Percentiles rank a stretch among this genome's conserved stretches.
Evolutionary conservation across 2,329 filamentous ascomycete species (phyloP).

Genomic region (Cladobotryum mycophilum): DNA sequence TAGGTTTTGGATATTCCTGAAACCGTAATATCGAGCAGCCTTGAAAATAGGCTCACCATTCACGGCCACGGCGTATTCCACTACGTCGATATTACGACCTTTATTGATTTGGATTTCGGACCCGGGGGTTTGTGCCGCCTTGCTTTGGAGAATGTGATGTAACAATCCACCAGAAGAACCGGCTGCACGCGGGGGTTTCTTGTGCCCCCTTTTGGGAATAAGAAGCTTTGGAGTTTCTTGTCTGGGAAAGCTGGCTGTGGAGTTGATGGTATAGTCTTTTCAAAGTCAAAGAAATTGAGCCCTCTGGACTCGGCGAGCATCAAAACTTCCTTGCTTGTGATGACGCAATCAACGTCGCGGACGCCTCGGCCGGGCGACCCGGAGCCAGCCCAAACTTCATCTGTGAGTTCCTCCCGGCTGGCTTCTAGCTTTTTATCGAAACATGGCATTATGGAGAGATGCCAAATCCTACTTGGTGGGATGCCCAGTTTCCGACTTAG

Average conservation of each 20-base stretch:
- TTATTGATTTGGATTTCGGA: slow-evolving; percentile 64
- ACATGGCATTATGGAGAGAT: slow-evolving; percentile 94
- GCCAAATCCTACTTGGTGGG: slow-evolving; percentile 78
- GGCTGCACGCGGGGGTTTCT: slow-evolving; percentile 45
- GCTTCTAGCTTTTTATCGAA: slow-evolving; percentile 99
- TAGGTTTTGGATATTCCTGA: slow-evolving; percentile 96
- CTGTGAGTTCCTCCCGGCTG: slow-evolving; percentile 85
- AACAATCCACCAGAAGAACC: slow-evolving; percentile 88
- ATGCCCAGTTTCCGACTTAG: slow-evolving; percentile 68
- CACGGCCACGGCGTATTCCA: slow-evolving; percentile 69
- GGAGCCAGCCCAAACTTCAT: slow-evolving; percentile 60
- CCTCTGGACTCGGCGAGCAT: slow-evolving; percentile 78
- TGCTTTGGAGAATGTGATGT: slow-evolving; percentile 72
- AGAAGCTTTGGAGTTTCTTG: slow-evolving; percentile 59
- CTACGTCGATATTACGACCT: slow-evolving; percentile 84
- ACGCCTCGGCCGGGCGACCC: slow-evolving; percentile 49
- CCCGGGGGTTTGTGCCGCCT: slow-evolving; percentile 64
- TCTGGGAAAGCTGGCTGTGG: slow-evolving; percentile 63
- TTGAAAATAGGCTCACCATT: slow-evolving; percentile 59
- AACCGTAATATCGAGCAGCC: slow-evolving; percentile 90
- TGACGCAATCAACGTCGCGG: slow-evolving; percentile 94
- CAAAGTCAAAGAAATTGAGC: slow-evolving; percentile 67
- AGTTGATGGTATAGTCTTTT: slow-evolving; percentile 47
- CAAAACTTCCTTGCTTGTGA: slow-evolving; percentile 89
- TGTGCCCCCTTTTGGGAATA: slow-evolving; percentile 55